Conservation (phyloP, 2,329 filamentous ascomycete species). For the Sordariomycetes sp. region DNA sequence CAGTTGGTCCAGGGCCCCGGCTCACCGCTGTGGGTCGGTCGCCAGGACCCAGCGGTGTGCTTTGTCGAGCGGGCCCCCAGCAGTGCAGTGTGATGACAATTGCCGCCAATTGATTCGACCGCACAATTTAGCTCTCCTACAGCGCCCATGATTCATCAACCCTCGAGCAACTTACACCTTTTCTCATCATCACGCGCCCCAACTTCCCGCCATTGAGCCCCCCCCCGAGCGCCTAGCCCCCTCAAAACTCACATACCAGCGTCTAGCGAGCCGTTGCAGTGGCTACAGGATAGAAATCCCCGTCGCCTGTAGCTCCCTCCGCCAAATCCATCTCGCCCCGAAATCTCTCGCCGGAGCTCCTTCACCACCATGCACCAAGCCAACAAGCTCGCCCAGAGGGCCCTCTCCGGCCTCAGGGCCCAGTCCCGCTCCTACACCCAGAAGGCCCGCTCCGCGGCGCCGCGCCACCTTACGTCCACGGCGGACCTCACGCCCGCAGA, state of each 20-base stretch:
- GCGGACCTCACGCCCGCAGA: slow-evolving; percentile 71
- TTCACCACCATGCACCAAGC: slow-evolving; percentile 1
- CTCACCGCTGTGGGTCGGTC: not conserved
- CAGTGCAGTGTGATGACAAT: not conserved
- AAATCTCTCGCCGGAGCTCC: not conserved
- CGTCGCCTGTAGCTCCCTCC: not conserved
- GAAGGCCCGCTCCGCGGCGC: slow-evolving; percentile 14
- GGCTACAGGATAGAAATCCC: not conserved
- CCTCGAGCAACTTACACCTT: slow-evolving; percentile 1
- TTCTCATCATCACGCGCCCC: not conserved
- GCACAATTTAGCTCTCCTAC: not conserved
- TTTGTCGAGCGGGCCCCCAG: not conserved
- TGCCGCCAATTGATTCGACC: not conserved
- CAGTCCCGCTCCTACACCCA: slow-evolving; percentile 1
- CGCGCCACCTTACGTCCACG: slow-evolving; percentile 86
- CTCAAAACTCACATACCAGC: not conserved
- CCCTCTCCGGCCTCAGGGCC: not conserved
- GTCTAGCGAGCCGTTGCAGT: not conserved
- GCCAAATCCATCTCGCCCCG: not conserved
- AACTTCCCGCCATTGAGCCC: not conserved
- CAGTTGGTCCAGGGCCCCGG: not conserved
- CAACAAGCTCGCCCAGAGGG: slow-evolving; percentile 1
- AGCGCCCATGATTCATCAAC: not conserved
- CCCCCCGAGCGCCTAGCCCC: not conserved
- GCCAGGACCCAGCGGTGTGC: not conserved